Conservation (phyloP, 139 green algal genomes). For the Trebouxia sp. region DNA sequence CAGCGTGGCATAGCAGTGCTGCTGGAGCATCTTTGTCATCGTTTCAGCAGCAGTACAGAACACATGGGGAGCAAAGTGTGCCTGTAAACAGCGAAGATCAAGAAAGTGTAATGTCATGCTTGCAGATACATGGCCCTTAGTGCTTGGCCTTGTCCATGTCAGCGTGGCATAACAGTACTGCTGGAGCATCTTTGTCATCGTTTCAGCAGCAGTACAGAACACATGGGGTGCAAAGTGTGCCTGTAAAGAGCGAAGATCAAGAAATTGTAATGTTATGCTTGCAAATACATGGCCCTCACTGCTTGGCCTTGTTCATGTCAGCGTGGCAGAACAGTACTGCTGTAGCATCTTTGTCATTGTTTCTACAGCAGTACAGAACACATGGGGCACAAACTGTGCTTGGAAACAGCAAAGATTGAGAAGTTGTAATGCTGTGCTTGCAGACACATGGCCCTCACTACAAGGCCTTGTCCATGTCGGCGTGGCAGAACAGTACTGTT, state of each 20-base stretch:
- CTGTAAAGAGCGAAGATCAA: too few species aligned
- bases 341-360: slow-evolving; percentile 26
- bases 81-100: too few species aligned
- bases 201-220: slow-evolving; percentile 30
- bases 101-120: neutral
- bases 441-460: slow-evolving; percentile 35
- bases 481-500: slow-evolving; percentile 18
- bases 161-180: slow-evolving; percentile 17
- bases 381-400: too few species aligned
- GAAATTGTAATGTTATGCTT: neutral
- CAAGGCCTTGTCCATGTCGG: slow-evolving; percentile 23
- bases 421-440: neutral
- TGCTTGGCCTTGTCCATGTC: slow-evolving; percentile 26
- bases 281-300: slow-evolving; percentile 35
- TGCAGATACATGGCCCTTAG: slow-evolving; percentile 35
- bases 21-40: slow-evolving; percentile 20
- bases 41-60: slow-evolving; percentile 30
- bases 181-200: slow-evolving; percentile 15
- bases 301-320: slow-evolving; percentile 23
- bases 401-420: too few species aligned
- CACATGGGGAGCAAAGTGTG: too few species aligned
- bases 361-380: slow-evolving; percentile 27
- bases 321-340: slow-evolving; percentile 7
- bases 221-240: too few species aligned
- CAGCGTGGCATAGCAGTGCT: slow-evolving; percentile 7